These are phyloP conservation scores for Fusarium poae DNA, from an alignment of 2,329 filamentous ascomycete genomes.

Conservation along the genomic window DNA sequence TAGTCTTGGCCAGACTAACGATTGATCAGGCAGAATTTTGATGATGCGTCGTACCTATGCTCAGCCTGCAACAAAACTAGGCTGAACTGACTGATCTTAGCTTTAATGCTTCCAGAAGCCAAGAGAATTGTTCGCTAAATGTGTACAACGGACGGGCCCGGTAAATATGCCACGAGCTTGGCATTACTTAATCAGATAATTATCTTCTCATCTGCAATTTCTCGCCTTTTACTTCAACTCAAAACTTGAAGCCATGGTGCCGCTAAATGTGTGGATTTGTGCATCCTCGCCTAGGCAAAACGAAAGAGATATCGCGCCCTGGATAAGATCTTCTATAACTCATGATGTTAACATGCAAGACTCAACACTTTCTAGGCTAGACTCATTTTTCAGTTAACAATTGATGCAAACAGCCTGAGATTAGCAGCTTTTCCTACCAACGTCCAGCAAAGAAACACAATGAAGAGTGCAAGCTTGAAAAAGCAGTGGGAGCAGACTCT, in stretches of 20 bases:
- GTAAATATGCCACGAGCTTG: background rate
- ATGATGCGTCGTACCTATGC: background rate
- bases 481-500: rapidly evolving
- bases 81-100: background rate
- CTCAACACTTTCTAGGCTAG: too few species aligned
- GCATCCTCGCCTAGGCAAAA: too few species aligned
- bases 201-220: background rate
- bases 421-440: background rate
- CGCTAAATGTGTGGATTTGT: too few species aligned
- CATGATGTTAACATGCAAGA: too few species aligned
- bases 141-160: background rate
- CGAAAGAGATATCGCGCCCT: background rate
- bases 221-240: background rate
- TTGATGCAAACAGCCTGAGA: background rate
- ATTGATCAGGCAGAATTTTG: background rate
- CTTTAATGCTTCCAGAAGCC: background rate
- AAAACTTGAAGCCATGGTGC: background rate
- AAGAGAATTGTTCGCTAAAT: background rate
- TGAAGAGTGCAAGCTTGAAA: rapidly evolving
- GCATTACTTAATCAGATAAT: background rate
- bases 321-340: too few species aligned
- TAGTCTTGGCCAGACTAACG: background rate
- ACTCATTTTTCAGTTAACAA: too few species aligned
- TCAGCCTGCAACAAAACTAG: background rate
- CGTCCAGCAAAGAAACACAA: too few species aligned